phyloP scores from a whole-genome alignment of 2,329 filamentous ascomycete genomes.

The Ophiocordyceps camponoti-saundersi region DNA sequence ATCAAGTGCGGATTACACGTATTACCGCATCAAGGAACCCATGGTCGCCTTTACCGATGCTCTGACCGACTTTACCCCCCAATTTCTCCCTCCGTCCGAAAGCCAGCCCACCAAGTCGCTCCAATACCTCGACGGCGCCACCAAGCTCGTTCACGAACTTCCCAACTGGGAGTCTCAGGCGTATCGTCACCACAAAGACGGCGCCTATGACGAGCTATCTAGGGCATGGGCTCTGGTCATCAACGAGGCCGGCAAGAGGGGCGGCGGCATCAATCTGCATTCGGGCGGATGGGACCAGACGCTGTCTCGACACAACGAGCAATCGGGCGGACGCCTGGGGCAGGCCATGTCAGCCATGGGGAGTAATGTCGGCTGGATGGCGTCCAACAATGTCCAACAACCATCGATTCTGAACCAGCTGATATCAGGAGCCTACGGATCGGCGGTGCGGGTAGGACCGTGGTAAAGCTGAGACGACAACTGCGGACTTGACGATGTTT shows the following conservation, averaged over 20 bases:
- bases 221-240: conserved; percentile 88
- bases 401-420: conserved; percentile 46
- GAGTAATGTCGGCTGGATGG: conserved; percentile 64
- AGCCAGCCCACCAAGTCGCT: conserved; percentile 68
- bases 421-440: conserved; percentile 40
- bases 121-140: conserved; percentile 76
- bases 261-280: conserved; percentile 76
- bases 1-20: conserved; percentile 78
- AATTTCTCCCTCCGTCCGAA: conserved; percentile 88
- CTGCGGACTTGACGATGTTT: background rate
- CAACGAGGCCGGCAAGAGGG: conserved; percentile 76
- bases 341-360: conserved; percentile 65
- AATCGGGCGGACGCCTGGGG: conserved; percentile 66
- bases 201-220: conserved; percentile 89
- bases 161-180: conserved; percentile 82
- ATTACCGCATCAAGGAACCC: conserved; percentile 76
- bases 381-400: conserved; percentile 24
- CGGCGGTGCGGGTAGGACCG: conserved; percentile 44
- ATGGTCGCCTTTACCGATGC: conserved; percentile 72
- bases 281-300: conserved; percentile 87
- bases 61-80: conserved; percentile 82
- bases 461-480: conserved; percentile 23
- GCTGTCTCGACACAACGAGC: conserved; percentile 72
- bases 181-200: conserved; percentile 84
- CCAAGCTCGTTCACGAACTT: conserved; percentile 73